Conservation (phyloP, 495 filamentous ascomycete genomes). For the Glonium stellatum region DNA sequence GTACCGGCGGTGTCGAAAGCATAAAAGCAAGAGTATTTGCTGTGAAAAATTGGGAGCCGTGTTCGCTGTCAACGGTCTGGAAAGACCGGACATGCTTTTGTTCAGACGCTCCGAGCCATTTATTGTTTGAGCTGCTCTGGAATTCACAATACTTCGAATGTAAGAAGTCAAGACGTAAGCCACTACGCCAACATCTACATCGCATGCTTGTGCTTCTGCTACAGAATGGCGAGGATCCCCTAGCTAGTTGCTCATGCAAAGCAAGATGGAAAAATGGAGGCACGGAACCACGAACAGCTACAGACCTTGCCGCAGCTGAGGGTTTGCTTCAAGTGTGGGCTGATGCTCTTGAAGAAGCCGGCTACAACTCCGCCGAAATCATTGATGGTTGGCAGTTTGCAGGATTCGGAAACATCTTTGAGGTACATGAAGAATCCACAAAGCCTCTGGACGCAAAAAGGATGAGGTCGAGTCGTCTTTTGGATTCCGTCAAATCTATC, state of each 20-base stretch:
- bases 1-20: conserved; percentile 2
- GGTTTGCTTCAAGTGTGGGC: conserved; percentile 6
- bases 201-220: conserved; percentile 7
- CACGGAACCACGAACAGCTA: neutral
- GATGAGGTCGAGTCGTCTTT: too few species aligned
- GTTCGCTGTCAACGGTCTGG: neutral
- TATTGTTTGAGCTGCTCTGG: neutral
- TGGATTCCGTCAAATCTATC: neutral
- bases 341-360: conserved; percentile 1
- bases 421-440: neutral
- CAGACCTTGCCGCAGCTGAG: conserved; percentile 2
- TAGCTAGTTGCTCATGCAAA: conserved; percentile 8
- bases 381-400: conserved; percentile 8
- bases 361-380: conserved; percentile 3
- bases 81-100: conserved; percentile 7
- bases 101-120: conserved; percentile 1
- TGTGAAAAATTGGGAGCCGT: neutral
- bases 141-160: neutral
- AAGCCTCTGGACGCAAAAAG: too few species aligned
- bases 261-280: neutral
- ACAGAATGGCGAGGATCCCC: conserved; percentile 9
- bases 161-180: neutral
- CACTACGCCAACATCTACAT: conserved; percentile 1
- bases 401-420: neutral
- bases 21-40: conserved; percentile 11